Evolutionary conservation across 2,329 filamentous ascomycete species (phyloP), one percentile per base, ranked within the genome.

Genomic region (Madurella fahalii): DNA sequence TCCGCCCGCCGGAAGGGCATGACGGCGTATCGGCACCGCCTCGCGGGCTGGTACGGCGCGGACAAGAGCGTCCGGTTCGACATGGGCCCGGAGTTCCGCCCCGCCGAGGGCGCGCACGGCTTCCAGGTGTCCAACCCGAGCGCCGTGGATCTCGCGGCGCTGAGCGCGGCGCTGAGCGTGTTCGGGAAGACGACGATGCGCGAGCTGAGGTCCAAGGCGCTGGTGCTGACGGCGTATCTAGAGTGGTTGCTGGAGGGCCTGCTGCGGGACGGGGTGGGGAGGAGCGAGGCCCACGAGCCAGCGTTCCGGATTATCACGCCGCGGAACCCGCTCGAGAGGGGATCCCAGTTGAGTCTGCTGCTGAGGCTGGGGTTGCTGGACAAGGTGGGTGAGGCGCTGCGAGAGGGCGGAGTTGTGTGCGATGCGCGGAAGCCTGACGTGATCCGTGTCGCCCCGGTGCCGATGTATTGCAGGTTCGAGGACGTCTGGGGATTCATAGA

Each of bases 341-440:
- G 90, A 16, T 86, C 89, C 1, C 91, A 96, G 71, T 72, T 96
- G 34, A 94, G 89, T 65, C 72, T 96, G 9, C 69, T 86, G 48
- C 74, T 95, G 16, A 72, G 79, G 16, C 77, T 82, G 1, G 89
- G 87, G 0, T 65, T 94, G 49, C 71, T 95, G 52, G 89, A 93
- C n/a, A 67, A 67, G 7, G 82, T 95, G 2, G 78, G 83, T 56
- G 73, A 75, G 42, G 77, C 77, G 30, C 69, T 96, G 30, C 82
- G 89, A 62, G 77, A 81, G 12, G 79, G 81, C 1, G 88, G 86
- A 1, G 84, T 94, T 2, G 80, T 95, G 1, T 84, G 89, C 39
- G 91, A 96, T 67, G 88, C 94, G 77, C 77, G 91, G 56, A 89
- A 89, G 69, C 91, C 92, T 1, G 85, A 92, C 67, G 91, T 96